Evolutionary conservation across 257 asterid species (phyloP), one percentile per base, ranked within the genome.

Genomic region (Ophiorrhiza pumila): DNA sequence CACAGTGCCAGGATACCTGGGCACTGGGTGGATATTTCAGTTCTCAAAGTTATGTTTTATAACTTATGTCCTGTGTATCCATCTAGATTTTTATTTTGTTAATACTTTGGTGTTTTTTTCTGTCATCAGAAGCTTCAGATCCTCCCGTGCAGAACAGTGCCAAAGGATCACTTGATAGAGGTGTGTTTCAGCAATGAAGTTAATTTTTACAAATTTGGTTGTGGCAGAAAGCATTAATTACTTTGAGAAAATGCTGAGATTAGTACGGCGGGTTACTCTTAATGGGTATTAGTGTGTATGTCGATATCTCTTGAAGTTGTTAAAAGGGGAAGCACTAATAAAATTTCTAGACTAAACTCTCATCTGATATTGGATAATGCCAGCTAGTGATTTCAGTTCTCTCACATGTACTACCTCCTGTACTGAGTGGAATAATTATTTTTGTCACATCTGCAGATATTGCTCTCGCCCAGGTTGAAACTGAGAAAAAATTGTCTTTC

Each of bases 91-190:
- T 57, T 14, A 18, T 1, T 7, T 12, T 46, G 0, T 17, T 29
- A 68, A 20, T 29, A 57, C 56, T 45, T 31, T 20, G 17, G 1
- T 41, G 0, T 23, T 60, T 35, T n/a, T 79, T 75, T 68, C 52
- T 43, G 71, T 75, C 66, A 71, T 63, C 85, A 88, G 91, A 73
- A 68, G 77, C 75, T 42, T 80, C 87, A 18, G 91, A 82, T 56
- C 83, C 87, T 50, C 72, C 75, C 22, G 77, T 57, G 45, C 84
- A 68, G 83, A 87, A 82, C 72, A 71, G 63, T 77, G 68, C 91
- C 49, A 90, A 87, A 64, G 89, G 91, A 53, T 92, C 96, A 37
- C 81, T 78, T 32, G 96, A 90, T 69, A 82, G 96, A 92, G 98
- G 98, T 90, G 61, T 0, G 71, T 65, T 62, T 10, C 47, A 9